Percentiles rank a stretch among this genome's conserved stretches.
Evolutionary conservation across 108 stramenopile species (phyloP).

Genomic region (Cyclotella cryptica): DNA sequence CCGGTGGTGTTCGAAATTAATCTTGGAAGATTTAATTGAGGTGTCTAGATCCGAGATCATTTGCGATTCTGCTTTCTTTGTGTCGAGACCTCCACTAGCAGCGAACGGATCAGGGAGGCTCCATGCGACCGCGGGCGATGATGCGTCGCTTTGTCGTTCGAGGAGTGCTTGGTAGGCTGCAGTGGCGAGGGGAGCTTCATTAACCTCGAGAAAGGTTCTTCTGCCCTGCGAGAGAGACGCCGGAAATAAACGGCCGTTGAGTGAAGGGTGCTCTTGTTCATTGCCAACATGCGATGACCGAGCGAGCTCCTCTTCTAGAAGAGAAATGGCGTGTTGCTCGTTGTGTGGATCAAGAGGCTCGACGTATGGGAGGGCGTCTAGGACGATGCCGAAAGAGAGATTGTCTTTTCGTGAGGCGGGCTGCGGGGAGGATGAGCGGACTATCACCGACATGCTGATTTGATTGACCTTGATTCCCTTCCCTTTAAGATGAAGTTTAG

Average conservation of each 20-base stretch:
- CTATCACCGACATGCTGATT: conserved; percentile 6
- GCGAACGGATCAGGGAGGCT: conserved; percentile 37
- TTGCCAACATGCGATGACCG: background rate
- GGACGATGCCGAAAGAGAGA: conserved; percentile 28
- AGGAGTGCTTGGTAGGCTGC: conserved; percentile 39
- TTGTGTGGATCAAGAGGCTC: conserved; percentile 77
- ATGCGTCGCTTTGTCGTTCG: background rate
- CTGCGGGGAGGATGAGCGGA: background rate
- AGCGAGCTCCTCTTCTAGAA: conserved; percentile 69
- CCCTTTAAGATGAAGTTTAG: no score
- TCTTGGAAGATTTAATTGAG: conserved; percentile 45
- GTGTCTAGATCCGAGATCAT: conserved; percentile 20
- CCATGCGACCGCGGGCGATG: background rate
- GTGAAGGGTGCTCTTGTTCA: conserved; percentile 10
- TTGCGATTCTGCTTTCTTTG: background rate
- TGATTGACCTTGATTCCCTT: no score
- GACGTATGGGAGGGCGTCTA: conserved; percentile 83
- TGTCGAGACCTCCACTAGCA: background rate
- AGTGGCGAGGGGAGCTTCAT: conserved; percentile 34
- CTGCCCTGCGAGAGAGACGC: background rate
- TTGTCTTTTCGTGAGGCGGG: background rate
- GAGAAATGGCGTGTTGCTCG: conserved; percentile 75
- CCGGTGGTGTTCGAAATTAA: conserved; percentile 60
- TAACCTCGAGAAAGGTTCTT: background rate
- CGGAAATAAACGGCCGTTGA: background rate